Evolutionary conservation across 106 monocot genomes (phyloP).

Genomic region (Triglochin maritima): DNA sequence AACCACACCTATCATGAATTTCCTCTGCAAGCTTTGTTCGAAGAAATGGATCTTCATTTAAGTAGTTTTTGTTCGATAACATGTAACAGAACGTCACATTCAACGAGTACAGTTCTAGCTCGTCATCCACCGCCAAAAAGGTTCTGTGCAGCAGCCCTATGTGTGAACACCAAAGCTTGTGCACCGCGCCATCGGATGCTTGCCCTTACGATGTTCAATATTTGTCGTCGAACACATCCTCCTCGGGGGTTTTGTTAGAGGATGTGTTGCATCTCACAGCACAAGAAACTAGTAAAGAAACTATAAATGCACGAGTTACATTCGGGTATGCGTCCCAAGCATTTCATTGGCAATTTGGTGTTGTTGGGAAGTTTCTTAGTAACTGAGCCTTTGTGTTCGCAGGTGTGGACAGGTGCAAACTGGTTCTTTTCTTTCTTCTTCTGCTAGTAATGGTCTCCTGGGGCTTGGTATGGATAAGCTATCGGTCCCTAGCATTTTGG

Average conservation of each 20-base stretch:
- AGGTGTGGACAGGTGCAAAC: constrained; percentile 88
- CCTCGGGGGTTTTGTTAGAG: constrained; percentile 67
- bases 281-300: constrained; percentile 30
- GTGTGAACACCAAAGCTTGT: constrained; percentile 40
- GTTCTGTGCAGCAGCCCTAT: constrained; percentile 57
- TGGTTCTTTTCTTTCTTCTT: constrained; percentile 72
- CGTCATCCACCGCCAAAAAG: constrained; percentile 57
- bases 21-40: too few relatives aligned
- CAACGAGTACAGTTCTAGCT: constrained; percentile 48
- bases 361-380: background rate
- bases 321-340: constrained; percentile 49
- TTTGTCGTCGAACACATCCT: constrained; percentile 69
- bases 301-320: constrained; percentile 44
- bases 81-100: constrained; percentile 43
- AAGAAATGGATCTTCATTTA: too few relatives aligned
- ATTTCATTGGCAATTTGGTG: background rate
- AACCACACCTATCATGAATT: background rate
- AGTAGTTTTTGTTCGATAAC: background rate
- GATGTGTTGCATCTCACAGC: constrained; percentile 74
- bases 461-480: constrained; percentile 76
- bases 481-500: constrained; percentile 85
- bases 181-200: constrained; percentile 20
- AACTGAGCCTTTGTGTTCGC: background rate
- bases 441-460: constrained; percentile 87
- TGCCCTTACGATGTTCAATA: constrained; percentile 71